These are phyloP conservation scores for Tulasnella sp. DNA, from an alignment of 768 basidiomycete genomes.

Conservation along the genomic window DNA sequence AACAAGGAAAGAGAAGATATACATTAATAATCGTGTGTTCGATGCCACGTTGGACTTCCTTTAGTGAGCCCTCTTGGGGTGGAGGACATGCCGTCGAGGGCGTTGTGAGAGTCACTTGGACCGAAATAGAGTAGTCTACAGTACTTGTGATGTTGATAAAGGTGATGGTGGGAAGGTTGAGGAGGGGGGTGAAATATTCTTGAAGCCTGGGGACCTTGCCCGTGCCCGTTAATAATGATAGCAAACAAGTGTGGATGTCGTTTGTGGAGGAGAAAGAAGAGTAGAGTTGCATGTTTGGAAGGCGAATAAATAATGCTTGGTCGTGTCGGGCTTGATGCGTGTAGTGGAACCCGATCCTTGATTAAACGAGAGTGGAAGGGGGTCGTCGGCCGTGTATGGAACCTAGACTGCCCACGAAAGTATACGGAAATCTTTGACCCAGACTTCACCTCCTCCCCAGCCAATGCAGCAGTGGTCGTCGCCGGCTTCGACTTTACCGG, in stretches of 20 bases:
- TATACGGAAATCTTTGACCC: constrained; percentile 38
- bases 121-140: neutral
- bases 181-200: neutral
- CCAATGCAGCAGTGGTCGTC: constrained; percentile 40
- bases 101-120: neutral
- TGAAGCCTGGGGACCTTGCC: neutral
- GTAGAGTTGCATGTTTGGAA: neutral
- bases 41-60: neutral
- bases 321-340: neutral
- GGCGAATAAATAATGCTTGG: neutral
- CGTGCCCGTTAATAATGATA: neutral
- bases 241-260: neutral
- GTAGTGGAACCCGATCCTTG: neutral
- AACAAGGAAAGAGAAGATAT: neutral
- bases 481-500: constrained; percentile 35
- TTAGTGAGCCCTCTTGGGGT: neutral
- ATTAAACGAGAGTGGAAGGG: neutral
- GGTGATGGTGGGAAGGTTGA: neutral
- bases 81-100: neutral
- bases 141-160: neutral
- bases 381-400: neutral
- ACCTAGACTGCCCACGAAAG: constrained; percentile 25
- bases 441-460: constrained; percentile 39
- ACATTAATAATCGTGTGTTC: neutral
- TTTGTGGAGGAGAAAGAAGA: neutral